Conservation (phyloP, 306 rosid species). For the Malus fusca region DNA sequence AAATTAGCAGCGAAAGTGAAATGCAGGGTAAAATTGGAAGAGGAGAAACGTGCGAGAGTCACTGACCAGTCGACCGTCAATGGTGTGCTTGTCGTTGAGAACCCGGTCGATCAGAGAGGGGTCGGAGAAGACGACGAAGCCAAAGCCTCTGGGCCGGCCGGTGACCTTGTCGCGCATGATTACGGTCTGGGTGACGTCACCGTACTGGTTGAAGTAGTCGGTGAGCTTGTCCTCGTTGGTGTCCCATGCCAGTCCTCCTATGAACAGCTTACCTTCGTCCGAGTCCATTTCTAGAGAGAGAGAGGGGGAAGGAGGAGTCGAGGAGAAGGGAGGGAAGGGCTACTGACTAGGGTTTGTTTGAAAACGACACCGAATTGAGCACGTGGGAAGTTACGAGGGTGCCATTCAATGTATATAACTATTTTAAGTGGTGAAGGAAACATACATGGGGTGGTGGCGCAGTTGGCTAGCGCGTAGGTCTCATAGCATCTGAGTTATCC, state of each 20-base stretch:
- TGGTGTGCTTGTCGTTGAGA: conserved; percentile 48
- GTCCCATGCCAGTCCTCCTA: conserved; percentile 65
- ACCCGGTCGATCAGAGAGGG: conserved; percentile 47
- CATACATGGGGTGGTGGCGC: conserved; percentile 51
- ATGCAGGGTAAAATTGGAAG: background rate
- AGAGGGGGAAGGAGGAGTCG: background rate
- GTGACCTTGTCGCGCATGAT: conserved; percentile 63
- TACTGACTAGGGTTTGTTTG: conserved; percentile 22
- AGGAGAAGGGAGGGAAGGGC: background rate
- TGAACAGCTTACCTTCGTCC: conserved; percentile 55
- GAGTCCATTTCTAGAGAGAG: conserved; percentile 33
- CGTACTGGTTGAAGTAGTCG: conserved; percentile 45
- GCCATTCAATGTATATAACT: background rate
- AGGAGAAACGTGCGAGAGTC: background rate
- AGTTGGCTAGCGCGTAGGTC: conserved; percentile 83
- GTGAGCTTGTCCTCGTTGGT: conserved; percentile 49
- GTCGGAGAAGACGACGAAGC: conserved; percentile 54
- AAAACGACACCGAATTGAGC: conserved; percentile 17
- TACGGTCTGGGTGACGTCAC: conserved; percentile 43
- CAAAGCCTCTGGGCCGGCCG: conserved; percentile 55
- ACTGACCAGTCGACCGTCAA: conserved; percentile 48
- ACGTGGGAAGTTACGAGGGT: background rate
- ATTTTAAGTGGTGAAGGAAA: accelerated
- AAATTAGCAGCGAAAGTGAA: background rate
- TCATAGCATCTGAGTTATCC: conserved; percentile 63